Evolutionary conservation across 208 protist genomes (phyloP), one percentile per base, ranked within the genome.

Genomic region (Acanthamoeba healyi): DNA sequence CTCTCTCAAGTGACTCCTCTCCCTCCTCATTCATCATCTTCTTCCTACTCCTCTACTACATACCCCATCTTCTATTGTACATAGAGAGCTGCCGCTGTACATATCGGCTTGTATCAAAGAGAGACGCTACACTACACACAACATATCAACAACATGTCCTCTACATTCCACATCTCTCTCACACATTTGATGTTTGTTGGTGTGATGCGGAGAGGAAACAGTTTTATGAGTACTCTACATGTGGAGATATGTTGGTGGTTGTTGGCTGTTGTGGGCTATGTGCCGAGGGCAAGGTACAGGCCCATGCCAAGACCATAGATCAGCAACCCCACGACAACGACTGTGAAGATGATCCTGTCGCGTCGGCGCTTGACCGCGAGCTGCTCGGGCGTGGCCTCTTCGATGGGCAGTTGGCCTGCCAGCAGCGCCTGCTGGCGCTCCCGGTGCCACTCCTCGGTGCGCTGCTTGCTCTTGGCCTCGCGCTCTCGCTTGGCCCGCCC

Each of bases 1-100:
- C 36, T 82, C 72, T 51, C 72, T 82, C 72, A 82, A 82, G 36
- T 82, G 72, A 82, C 14, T 38, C 22, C 19, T 51, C 42, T 49
- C n/a, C n/a, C n/a, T n/a, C n/a, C n/a, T n/a, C n/a, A n/a, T n/a
- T n/a, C n/a, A n/a, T n/a, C n/a, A n/a, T n/a, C n/a, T n/a, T n/a
- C 44, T 49, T 49, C 44, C 44, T 49, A 4, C 4, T 49, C 4
- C 12, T 12, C 4, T 49, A 12, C 44, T 49, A 49, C 12, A 12
- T 12, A 12, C 12, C 12, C 7, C 12, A 49, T 49, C 4, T 49
- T 15, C 44, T 15, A 14, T 29, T 82, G 34, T 82, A 40, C 65
- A 70, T 70, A 34, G n/a, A 70, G n/a, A 19, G n/a, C n/a, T n/a
- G n/a, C n/a, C n/a, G n/a, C 38, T 79, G 70, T 79, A 79, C 70